These are phyloP conservation scores for Solanum tacnaense DNA, from an alignment of 257 asterid genomes.

Conservation along the genomic window DNA sequence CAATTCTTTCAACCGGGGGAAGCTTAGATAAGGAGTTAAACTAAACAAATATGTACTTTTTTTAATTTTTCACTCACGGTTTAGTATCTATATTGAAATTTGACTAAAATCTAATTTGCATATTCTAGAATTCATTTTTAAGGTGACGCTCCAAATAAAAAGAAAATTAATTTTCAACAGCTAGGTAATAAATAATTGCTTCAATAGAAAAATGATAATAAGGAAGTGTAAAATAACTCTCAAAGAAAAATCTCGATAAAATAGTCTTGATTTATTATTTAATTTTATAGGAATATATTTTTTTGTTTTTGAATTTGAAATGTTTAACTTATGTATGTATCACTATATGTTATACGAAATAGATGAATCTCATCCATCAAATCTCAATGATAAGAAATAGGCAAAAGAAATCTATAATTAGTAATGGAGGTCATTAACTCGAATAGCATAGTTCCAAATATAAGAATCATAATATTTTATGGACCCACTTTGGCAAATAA, in stretches of 20 bases:
- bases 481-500: neutral
- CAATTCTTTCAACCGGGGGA: too few species aligned
- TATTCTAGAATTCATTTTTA: neutral
- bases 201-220: neutral
- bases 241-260: neutral
- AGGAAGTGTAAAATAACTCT: neutral
- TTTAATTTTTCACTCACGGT: neutral
- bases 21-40: neutral
- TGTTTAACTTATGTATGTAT: neutral
- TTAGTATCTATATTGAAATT: neutral
- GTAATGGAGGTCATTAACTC: neutral
- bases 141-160: rapidly evolving
- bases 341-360: neutral
- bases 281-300: too few species aligned
- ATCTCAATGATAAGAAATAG: neutral
- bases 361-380: neutral
- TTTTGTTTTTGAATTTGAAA: neutral
- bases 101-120: neutral
- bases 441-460: neutral
- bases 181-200: neutral
- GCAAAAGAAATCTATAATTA: neutral
- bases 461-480: slow-evolving; percentile 2
- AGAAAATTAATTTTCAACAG: neutral
- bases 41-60: neutral
- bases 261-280: neutral